Evolutionary conservation across 2,329 filamentous ascomycete species (phyloP), one percentile per base, ranked within the genome.

Genomic region (Exophiala xenobiotica): DNA sequence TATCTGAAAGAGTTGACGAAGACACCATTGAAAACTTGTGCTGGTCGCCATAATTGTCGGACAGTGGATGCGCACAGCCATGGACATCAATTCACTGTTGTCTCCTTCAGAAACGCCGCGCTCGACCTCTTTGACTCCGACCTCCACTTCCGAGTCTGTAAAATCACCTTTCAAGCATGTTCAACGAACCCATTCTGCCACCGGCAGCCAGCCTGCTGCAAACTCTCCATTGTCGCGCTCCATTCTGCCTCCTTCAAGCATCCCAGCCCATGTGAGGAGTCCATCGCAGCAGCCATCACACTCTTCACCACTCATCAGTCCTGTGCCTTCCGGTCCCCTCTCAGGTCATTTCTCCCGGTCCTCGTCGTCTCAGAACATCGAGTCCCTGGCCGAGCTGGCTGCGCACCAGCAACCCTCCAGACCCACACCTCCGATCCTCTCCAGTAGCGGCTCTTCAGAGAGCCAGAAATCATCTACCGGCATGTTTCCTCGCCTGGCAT

Each of bases 331-430:
- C 3, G 64, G 67, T 14, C 63, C 65, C 14, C 61, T 63, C 31
- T 66, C 69, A 6, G 61, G 66, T 26, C 63, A 64, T 37, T 61
- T 67, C n/a, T 63, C 67, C 18, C 65, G 71, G 55, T 68, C 72
- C 31, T 65, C 70, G 2, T 73, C 74, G 9, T 74, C 73, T 3
- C 68, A 70, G 2, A 73, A 71, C n/a, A 75, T 77, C 67, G 74
- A 76, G 55, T 71, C 71, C n/a, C 61, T 76, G 47, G 73, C 73
- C 22, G 74, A 77, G 54, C 62, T 75, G 23, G 73, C 73, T 29
- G 70, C 72, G 11, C 72, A 73, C 46, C 71, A 74, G 50, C 67
- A 74, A 49, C 67, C 70, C 6, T 66, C 70, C 48, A 68, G 68
- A 23, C 64, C 67, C 33, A 73, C 66, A 46, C 64, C 70, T 20